Evolutionary conservation across 2,329 filamentous ascomycete species (phyloP).

Genomic region (Colletotrichum sp.): DNA sequence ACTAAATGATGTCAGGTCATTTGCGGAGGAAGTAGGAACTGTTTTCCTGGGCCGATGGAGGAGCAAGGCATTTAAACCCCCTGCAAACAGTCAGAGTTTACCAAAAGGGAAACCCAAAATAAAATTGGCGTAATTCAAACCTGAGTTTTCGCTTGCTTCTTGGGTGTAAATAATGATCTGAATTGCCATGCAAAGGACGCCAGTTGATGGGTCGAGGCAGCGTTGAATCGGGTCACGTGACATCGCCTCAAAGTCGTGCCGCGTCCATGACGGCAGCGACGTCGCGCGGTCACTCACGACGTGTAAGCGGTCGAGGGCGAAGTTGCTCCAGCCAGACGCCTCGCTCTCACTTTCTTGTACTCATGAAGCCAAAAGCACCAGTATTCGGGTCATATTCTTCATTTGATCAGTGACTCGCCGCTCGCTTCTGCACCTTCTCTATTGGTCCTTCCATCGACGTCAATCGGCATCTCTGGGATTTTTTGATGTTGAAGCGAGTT

Average conservation of each 20-base stretch:
- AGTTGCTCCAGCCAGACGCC: neutral
- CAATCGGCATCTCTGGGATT: neutral
- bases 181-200: neutral
- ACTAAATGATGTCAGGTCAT: constrained; percentile 21
- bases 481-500: neutral
- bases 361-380: neutral
- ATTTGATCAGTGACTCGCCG: neutral
- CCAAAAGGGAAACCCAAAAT: neutral
- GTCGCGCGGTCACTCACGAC: neutral
- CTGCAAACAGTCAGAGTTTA: neutral
- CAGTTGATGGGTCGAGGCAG: neutral
- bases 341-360: neutral
- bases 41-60: neutral
- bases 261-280: neutral
- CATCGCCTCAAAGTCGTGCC: constrained; percentile 8
- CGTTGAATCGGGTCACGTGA: neutral
- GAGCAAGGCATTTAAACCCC: neutral
- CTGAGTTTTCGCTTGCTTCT: neutral
- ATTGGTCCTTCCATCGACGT: neutral
- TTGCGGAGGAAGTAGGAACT: constrained; percentile 10
- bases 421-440: neutral
- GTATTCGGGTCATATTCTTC: neutral
- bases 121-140: fast-evolving
- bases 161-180: neutral
- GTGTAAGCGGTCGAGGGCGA: neutral